Base-by-base conservation (phyloP, 1,139 yeast species). In the Candida sojae region DNA sequence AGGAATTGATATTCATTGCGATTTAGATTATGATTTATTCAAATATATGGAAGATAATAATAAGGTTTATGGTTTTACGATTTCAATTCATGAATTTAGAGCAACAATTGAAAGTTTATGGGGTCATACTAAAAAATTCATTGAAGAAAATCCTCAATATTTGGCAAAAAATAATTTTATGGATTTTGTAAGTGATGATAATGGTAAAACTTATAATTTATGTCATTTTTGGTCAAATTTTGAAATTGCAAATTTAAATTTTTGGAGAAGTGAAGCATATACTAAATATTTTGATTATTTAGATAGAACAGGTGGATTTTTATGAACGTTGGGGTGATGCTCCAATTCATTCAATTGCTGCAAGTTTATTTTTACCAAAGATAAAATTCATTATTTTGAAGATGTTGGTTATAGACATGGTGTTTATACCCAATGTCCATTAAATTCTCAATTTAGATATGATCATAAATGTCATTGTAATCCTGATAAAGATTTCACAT, bases 241-340 rank as follows among this genome's bases (percentile, higher is more conserved):
- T 62, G 97, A 91, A 64, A 91, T 91, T 58, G 96, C 97, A 2
- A 69, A 88, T 46, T 79, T 89, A 3, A 90, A 84, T 57, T 64
- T 90, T 13, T 91, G 89, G 73, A 75, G 78, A 36, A 80, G 88
- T 25, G 76, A 80, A 11, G 64, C 74, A 26, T 91, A 91, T 64
- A 74, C 81, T 48, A 73, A 75, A 21, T 90, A 85, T 61, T 88
- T 87, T 62, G 67, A 83, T 34, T 81, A 75, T 54, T 67, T 91
- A 46, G 97, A 91, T 49, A 48, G 64, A 10, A 73, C 84, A 9
- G 90, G 92, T 9, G 97, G 97, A 0, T 91, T 91, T 83, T 75
- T 77, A 78, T 46, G 97, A 91, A 63, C 70, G 97, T 59, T 91
- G 97, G 97, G 97, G 97, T 1, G 97, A 91, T 72, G 97, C 97